Evolutionary conservation across 2,329 filamentous ascomycete species (phyloP).

Genomic region (Colletotrichum limetticola): DNA sequence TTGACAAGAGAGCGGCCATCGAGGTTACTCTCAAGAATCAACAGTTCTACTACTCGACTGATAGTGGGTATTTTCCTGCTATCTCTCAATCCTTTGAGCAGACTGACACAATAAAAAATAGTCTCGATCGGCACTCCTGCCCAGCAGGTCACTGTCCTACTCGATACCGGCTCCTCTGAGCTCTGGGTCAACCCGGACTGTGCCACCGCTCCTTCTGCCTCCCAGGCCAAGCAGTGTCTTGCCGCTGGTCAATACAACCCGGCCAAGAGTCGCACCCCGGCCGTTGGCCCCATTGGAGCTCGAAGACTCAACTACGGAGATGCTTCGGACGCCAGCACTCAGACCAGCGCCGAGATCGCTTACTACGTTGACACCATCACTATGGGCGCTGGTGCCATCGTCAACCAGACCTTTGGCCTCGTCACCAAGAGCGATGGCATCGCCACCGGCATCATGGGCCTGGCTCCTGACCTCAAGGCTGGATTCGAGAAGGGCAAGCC

Average conservation of each 20-base stretch:
- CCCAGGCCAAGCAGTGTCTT: constrained; percentile 50
- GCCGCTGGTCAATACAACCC: constrained; percentile 58
- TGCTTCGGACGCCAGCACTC: constrained; percentile 45
- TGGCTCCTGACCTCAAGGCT: constrained; percentile 54
- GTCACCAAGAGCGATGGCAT: constrained; percentile 57
- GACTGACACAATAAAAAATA: constrained; percentile 36
- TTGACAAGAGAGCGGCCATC: constrained; percentile 38
- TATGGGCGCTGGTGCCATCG: constrained; percentile 52
- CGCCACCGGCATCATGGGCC: constrained; percentile 62
- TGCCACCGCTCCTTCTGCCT: constrained; percentile 46
- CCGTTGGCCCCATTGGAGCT: constrained; percentile 48
- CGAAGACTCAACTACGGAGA: constrained; percentile 54
- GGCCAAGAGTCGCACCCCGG: constrained; percentile 50
- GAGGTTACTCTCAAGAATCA: constrained; percentile 47
- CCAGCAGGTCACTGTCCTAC: constrained; percentile 57
- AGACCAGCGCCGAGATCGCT: constrained; percentile 52
- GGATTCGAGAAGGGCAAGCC: constrained; percentile 49
- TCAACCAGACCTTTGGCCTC: constrained; percentile 62
- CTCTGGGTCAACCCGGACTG: constrained; percentile 67
- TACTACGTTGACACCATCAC: constrained; percentile 60
- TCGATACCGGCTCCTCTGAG: constrained; percentile 65
- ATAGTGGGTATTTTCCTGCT: constrained; percentile 43
- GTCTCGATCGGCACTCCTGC: constrained; percentile 55
- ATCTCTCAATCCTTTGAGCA: neutral
- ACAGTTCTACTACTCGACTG: constrained; percentile 52